Percentiles rank a stretch among this genome's conserved stretches.
phyloP scores from a whole-genome alignment of 139 green algal genomes.

The Micractinium sp. region DNA sequence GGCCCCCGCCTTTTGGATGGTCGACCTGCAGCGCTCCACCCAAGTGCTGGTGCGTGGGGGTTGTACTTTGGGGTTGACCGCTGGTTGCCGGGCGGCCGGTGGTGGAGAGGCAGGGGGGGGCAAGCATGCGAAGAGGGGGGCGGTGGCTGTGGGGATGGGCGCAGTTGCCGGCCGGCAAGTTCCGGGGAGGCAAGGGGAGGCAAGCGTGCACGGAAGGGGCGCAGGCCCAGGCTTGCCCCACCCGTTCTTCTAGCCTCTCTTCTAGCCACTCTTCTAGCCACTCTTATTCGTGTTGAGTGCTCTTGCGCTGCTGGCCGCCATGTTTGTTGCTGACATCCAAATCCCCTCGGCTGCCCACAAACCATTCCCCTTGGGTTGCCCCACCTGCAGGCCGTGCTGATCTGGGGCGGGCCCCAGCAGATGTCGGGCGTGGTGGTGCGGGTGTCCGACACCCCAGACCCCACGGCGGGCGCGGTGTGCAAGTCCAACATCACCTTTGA shows the following conservation, averaged over 20 bases:
- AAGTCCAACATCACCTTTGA: neutral
- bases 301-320: neutral
- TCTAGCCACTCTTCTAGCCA: too few species aligned
- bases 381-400: constrained; percentile 26
- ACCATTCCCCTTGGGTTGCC: neutral
- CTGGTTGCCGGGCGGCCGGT: neutral
- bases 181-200: neutral
- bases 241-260: neutral
- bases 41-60: constrained; percentile 8
- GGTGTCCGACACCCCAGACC: neutral
- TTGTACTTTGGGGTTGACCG: neutral
- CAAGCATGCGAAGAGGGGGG: too few species aligned
- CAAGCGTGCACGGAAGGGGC: neutral
- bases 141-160: neutral
- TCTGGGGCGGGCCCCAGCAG: constrained; percentile 13
- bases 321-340: neutral
- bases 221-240: too few species aligned
- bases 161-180: too few species aligned
- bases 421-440: constrained; percentile 22
- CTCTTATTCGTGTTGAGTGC: neutral
- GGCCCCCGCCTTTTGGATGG: constrained; percentile 18
- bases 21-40: constrained; percentile 31
- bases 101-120: neutral
- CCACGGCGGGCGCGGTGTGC: neutral
- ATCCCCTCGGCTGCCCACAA: neutral